Evolutionary conservation across 139 green algal species (phyloP).

Genomic region (Raphidocelis subcapitata): DNA sequence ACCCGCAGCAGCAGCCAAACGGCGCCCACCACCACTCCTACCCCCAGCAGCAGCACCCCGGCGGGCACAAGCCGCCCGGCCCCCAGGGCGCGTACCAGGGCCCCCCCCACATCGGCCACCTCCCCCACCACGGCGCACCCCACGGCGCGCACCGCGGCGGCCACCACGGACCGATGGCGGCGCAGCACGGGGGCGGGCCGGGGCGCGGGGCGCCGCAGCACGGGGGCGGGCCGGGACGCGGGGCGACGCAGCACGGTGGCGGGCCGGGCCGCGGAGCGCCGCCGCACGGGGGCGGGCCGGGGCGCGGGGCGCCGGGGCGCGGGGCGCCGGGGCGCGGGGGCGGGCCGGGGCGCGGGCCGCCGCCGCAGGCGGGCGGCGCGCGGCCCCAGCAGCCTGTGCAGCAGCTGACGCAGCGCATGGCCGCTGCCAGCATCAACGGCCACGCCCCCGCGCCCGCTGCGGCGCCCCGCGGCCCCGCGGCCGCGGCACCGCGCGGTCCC

Average conservation of each 20-base stretch:
- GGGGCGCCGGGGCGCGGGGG: too few species aligned
- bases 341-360: too few species aligned
- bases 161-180: neutral
- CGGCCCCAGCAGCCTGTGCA: too few species aligned
- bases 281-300: neutral
- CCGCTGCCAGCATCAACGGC: too few species aligned
- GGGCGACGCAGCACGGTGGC: constrained; percentile 5
- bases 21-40: neutral
- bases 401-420: too few species aligned
- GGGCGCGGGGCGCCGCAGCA: neutral
- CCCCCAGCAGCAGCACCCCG: neutral
- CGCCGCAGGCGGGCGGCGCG: too few species aligned
- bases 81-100: neutral
- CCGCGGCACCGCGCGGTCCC: neutral
- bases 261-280: neutral
- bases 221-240: too few species aligned
- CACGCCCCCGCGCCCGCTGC: too few species aligned
- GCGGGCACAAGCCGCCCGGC: neutral
- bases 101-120: neutral
- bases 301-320: too few species aligned
- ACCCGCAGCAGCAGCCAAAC: neutral
- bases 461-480: too few species aligned
- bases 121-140: neutral
- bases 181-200: neutral
- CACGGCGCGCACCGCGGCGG: neutral